These are phyloP conservation scores for Gastrolobium villosum DNA, from an alignment of 306 rosid genomes.

Conservation along the genomic window DNA sequence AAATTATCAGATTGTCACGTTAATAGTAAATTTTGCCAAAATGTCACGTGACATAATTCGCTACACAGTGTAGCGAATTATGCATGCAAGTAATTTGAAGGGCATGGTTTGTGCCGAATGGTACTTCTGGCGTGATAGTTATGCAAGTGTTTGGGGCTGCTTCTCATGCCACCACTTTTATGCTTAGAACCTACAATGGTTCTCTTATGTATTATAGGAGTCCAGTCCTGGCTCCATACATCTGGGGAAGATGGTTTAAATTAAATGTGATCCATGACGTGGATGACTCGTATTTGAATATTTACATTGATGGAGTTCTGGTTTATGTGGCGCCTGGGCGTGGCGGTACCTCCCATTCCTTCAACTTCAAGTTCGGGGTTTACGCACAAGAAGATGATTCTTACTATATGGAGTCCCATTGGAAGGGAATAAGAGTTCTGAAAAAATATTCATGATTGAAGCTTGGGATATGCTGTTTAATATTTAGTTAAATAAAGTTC, in stretches of 20 bases:
- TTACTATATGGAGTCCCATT: constrained; percentile 51
- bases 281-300: constrained; percentile 46
- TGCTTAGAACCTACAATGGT: constrained; percentile 48
- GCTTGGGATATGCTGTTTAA: no score
- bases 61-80: no score
- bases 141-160: constrained; percentile 60
- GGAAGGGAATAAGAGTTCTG: constrained; percentile 56
- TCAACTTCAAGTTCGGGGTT: constrained; percentile 57
- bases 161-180: constrained; percentile 48
- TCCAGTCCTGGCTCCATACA: constrained; percentile 38
- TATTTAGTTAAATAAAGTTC: neutral
- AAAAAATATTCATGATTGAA: neutral
- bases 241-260: constrained; percentile 44
- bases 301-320: constrained; percentile 42
- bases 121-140: constrained; percentile 53
- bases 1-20: no score
- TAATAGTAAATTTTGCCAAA: no score
- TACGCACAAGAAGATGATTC: constrained; percentile 47
- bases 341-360: constrained; percentile 47
- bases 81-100: no score
- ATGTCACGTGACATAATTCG: no score
- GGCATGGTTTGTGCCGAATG: constrained; percentile 44
- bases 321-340: constrained; percentile 37
- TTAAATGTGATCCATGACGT: constrained; percentile 58
- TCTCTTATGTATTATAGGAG: constrained; percentile 46